Evolutionary conservation across 1,139 yeast genomes (phyloP).

Genomic region (Eremothecium sinecaudum): DNA sequence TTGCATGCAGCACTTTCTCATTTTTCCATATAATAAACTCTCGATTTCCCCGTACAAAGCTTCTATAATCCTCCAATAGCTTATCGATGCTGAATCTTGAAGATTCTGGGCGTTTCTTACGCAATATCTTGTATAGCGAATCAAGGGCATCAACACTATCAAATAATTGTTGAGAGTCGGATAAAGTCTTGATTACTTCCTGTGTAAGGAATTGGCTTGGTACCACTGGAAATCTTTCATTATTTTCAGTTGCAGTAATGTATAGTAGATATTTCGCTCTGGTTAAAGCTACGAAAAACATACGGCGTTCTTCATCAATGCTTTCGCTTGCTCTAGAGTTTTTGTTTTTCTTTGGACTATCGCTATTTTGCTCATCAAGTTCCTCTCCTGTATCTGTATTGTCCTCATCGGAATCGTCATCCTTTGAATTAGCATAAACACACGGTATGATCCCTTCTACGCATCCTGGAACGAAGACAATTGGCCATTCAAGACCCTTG

Average conservation of each 20-base stretch:
- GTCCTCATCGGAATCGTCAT: conserved; percentile 42
- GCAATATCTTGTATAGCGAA: conserved; percentile 17
- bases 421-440: conserved; percentile 34
- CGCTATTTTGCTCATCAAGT: conserved; percentile 10
- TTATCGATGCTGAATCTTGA: conserved; percentile 19
- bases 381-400: conserved; percentile 8
- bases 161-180: conserved; percentile 24
- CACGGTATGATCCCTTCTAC: conserved; percentile 55
- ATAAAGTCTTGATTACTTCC: conserved; percentile 23
- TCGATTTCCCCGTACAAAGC: conserved; percentile 22
- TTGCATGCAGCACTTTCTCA: conserved; percentile 7
- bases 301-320: conserved; percentile 67
- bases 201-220: conserved; percentile 28
- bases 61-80: conserved; percentile 25
- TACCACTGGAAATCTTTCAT: conserved; percentile 17
- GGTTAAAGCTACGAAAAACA: conserved; percentile 81
- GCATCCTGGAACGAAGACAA: conserved; percentile 71
- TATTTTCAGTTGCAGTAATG: conserved; percentile 26
- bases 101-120: conserved; percentile 8
- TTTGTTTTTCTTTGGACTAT: conserved; percentile 15
- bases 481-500: conserved; percentile 92
- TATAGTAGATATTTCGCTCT: conserved; percentile 55
- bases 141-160: conserved; percentile 16
- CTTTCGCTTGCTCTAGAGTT: conserved; percentile 17
- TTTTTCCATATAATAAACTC: conserved; percentile 28